Evolutionary conservation across 2,329 filamentous ascomycete species (phyloP).

Genomic region (Beauveria asiatica): DNA sequence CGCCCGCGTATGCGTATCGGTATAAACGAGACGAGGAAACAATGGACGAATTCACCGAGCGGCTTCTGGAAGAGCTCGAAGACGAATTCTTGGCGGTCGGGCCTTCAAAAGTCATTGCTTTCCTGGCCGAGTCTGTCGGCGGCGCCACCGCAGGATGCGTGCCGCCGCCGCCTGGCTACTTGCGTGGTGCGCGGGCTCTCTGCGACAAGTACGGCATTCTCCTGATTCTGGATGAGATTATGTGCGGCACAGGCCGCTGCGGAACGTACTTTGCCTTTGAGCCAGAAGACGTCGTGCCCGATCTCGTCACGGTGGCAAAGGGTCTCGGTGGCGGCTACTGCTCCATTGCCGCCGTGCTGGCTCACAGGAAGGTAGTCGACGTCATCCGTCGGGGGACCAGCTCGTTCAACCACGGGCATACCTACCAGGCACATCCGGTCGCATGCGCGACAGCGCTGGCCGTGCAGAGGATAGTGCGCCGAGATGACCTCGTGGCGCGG

Average conservation of each 20-base stretch:
- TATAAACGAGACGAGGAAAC: slow-evolving; percentile 22
- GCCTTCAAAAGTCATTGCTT: slow-evolving; percentile 37
- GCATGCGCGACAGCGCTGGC: slow-evolving; percentile 29
- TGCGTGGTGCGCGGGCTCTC: slow-evolving; percentile 41
- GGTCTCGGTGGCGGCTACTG: slow-evolving; percentile 49
- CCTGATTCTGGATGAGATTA: slow-evolving; percentile 53
- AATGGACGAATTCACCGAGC: slow-evolving; percentile 29
- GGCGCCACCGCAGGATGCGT: slow-evolving; percentile 43
- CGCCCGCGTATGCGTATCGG: slow-evolving; percentile 18
- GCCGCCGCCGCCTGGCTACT: slow-evolving; percentile 43
- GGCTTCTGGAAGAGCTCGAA: slow-evolving; percentile 37
- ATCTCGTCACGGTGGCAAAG: slow-evolving; percentile 52
- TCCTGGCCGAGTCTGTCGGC: slow-evolving; percentile 42
- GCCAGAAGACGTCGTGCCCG: slow-evolving; percentile 31
- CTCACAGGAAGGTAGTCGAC: slow-evolving; percentile 40
- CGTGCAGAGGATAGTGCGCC: slow-evolving; percentile 29
- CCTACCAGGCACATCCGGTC: slow-evolving; percentile 35
- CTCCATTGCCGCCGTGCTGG: slow-evolving; percentile 45
- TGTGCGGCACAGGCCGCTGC: slow-evolving; percentile 58
- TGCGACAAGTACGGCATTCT: slow-evolving; percentile 48
- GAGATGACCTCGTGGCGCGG: slow-evolving; percentile 25
- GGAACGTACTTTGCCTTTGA: slow-evolving; percentile 39
- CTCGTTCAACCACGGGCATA: slow-evolving; percentile 48
- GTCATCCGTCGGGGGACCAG: slow-evolving; percentile 38
- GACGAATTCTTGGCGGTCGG: slow-evolving; percentile 37